phyloP scores from a whole-genome alignment of 164 flowering plant species.

The Cinnamomum micranthum region DNA sequence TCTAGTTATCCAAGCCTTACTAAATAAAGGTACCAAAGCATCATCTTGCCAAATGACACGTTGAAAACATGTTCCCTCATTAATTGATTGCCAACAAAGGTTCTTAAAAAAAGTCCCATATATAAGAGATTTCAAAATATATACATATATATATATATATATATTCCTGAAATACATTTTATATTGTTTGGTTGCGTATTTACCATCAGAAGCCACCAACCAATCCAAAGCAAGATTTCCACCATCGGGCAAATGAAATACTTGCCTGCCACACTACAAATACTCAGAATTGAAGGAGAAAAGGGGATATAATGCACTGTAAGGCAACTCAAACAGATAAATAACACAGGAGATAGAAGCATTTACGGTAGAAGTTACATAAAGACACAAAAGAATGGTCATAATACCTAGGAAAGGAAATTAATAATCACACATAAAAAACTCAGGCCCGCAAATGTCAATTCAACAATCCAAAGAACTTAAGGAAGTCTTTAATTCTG shows the following conservation, averaged over 20 bases:
- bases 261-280: conserved; percentile 42
- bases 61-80: no score
- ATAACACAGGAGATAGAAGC: not conserved
- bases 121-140: not conserved
- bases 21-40: not conserved
- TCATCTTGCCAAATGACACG: not conserved
- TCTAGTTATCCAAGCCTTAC: not conserved
- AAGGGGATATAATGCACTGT: not conserved
- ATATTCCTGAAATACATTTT: not conserved
- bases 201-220: conserved; percentile 73
- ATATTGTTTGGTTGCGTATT: not conserved
- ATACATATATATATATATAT: no score
- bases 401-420: not conserved
- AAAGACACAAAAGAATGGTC: no score
- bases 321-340: not conserved
- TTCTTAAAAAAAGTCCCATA: no score
- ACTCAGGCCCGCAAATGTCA: not conserved
- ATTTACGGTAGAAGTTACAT: not conserved
- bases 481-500: no score
- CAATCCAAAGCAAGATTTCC: conserved; percentile 95
- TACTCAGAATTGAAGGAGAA: not conserved
- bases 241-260: conserved; percentile 72
- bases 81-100: no score
- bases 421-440: not conserved
- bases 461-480: no score